Evolutionary conservation across 208 protist species (phyloP).

Genomic region (Porcisia deanei): DNA sequence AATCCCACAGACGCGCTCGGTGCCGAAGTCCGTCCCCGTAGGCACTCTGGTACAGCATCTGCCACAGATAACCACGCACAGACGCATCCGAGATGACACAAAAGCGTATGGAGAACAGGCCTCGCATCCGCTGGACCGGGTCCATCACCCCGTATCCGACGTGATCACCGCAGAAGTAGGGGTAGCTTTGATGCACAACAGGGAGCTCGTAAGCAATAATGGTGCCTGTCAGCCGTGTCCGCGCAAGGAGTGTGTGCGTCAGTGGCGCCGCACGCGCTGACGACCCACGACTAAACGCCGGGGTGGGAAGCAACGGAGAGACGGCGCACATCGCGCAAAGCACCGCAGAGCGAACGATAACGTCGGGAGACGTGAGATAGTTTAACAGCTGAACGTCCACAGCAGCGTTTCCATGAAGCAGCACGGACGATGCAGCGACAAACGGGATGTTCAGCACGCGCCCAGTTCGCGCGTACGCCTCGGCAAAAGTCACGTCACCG

Average conservation of each 20-base stretch:
- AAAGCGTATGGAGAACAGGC: slow-evolving; percentile 62
- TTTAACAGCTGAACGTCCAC: slow-evolving; percentile 56
- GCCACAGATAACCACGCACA: slow-evolving; percentile 16
- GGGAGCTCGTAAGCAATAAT: slow-evolving; percentile 45
- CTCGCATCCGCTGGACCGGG: slow-evolving; percentile 42
- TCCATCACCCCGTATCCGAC: slow-evolving; percentile 22
- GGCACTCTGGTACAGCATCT: slow-evolving; percentile 18
- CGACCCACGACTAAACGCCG: neutral
- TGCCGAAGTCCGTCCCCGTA: neutral
- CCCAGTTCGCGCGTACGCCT: slow-evolving; percentile 77
- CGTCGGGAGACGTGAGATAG: slow-evolving; percentile 76
- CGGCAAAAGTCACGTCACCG: slow-evolving; percentile 81
- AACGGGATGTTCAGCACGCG: slow-evolving; percentile 83
- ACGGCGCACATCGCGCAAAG: slow-evolving; percentile 22
- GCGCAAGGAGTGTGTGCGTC: slow-evolving; percentile 31
- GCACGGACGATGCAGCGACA: slow-evolving; percentile 9
- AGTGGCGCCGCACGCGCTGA: neutral
- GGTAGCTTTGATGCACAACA: slow-evolving; percentile 34
- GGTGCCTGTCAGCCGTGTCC: slow-evolving; percentile 27
- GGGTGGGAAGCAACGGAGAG: neutral
- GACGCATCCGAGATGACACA: slow-evolving; percentile 60
- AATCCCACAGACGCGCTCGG: slow-evolving; percentile 18
- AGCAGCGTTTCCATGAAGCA: slow-evolving; percentile 5
- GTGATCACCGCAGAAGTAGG: slow-evolving; percentile 16
- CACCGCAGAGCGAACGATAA: slow-evolving; percentile 69